These are phyloP conservation scores for Vigna reflexopilosa DNA, from an alignment of 306 rosid genomes.

Conservation along the genomic window DNA sequence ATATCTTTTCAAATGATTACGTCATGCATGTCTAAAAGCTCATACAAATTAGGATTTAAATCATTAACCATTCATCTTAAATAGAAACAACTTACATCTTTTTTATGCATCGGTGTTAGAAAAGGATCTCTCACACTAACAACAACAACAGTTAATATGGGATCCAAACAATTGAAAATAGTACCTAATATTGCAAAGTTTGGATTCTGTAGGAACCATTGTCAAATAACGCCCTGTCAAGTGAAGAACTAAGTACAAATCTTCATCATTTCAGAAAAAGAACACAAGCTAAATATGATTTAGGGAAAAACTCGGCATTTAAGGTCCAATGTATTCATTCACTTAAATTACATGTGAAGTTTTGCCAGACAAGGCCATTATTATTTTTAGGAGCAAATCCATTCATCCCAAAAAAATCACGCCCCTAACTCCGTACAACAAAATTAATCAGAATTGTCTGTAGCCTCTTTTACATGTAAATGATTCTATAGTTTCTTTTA, in stretches of 20 bases:
- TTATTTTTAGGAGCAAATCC: conserved; percentile 19
- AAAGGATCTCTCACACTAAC: conserved; percentile 98
- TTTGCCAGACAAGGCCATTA: conserved; percentile 9
- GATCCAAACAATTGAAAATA: conserved; percentile 41
- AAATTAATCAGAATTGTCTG: background rate
- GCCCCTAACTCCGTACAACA: background rate
- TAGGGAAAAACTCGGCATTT: conserved; percentile 10
- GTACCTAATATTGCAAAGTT: conserved; percentile 87
- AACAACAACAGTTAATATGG: conserved; percentile 85
- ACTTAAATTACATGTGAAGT: background rate
- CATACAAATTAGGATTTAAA: conserved; percentile 28
- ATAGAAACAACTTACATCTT: conserved; percentile 71
- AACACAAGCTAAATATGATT: conserved; percentile 29
- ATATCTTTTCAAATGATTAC: no score
- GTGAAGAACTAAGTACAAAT: conserved; percentile 43
- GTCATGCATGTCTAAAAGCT: no score
- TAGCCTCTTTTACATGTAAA: background rate
- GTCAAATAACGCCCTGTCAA: conserved; percentile 80
- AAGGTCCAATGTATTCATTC: conserved; percentile 25
- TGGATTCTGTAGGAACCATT: conserved; percentile 95
- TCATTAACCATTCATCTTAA: conserved; percentile 26
- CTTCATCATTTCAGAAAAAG: conserved; percentile 13
- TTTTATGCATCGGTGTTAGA: conserved; percentile 82
- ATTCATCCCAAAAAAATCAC: conserved; percentile 9
- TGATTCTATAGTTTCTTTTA: conserved; percentile 2